Base-by-base conservation (phyloP, 192 early-diverging fungal genomes). In the Mortierella claussenii region DNA sequence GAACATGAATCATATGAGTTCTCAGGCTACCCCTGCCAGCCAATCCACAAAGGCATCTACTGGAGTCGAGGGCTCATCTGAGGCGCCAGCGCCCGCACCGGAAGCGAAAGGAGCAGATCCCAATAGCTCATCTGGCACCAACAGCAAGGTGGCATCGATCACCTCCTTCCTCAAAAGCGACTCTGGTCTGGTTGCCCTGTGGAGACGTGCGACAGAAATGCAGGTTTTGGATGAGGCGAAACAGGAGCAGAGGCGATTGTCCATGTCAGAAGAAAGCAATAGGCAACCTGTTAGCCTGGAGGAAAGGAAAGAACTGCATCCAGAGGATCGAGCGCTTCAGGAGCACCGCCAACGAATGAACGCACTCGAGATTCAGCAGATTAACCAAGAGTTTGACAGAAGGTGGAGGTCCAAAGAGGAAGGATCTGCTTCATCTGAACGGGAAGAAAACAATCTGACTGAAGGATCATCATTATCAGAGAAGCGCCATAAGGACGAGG, bases 141-240 rank as follows among this genome's bases (percentile, higher is more conserved):
- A 8, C 3, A 32, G 53, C 28, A 76, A 76, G 31, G 17, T 76
- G 58, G 64, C 73, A 0, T 76, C 73, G 12, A 76, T 76, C 27
- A 76, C 64, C 20, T 76, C 73, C 0, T 76, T 67, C 59, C 44
- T 76, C 20, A 76, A 76, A 53, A 76, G 73, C 20, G 73, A 76
- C 47, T 76, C 73, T 44, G 73, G 73, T 13, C 15, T 76, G 51
- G 57, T 76, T 48, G 73, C 73, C 15, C 48, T 76, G 1, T 76
- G 73, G 73, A 54, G 73, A 44, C 63, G 73, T 17, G 73, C 73
- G 4, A 76, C 73, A 3, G 73, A 76, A 21, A 76, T 76, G 73
- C 73, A 76, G 18, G 63, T 60, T 4, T 26, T 76, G 53, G 73
- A 76, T 27, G 65, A 76, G 37, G 73, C 63, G 1, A 76, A 76